A percentile compares a stretch with the other conserved stretches of the same genome.
phyloP scores from a whole-genome alignment of 176 grass and related monocot species.

The Musa troglodytarum region DNA sequence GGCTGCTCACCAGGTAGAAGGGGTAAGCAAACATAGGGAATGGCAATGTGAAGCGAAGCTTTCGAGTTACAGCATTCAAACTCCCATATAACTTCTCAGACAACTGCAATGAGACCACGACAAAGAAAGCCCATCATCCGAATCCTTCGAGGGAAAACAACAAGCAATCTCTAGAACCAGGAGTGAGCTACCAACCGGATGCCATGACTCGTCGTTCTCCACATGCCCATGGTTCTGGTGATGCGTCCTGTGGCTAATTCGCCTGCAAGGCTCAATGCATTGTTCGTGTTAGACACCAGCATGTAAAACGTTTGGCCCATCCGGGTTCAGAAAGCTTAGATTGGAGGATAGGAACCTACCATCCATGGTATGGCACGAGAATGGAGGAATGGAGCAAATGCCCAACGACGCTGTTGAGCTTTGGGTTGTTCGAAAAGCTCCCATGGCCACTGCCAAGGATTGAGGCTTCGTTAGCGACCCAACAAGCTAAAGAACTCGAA shows the following conservation, averaged over 20 bases:
- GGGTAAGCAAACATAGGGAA: conserved; percentile 69
- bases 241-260: conserved; percentile 14
- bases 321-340: not conserved
- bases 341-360: not conserved
- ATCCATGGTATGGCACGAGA: conserved; percentile 4
- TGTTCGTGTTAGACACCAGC: no score
- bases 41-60: conserved; percentile 48
- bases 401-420: not conserved
- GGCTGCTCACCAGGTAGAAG: conserved; percentile 46
- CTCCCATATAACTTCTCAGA: conserved; percentile 47
- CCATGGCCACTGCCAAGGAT: not conserved
- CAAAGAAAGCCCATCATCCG: not conserved
- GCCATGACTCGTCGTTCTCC: conserved; percentile 13
- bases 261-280: not conserved
- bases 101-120: conserved; percentile 29
- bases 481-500: not conserved
- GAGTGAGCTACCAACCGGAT: not conserved
- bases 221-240: conserved; percentile 14
- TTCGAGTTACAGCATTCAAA: conserved; percentile 35
- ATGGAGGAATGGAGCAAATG: conserved; percentile 10
- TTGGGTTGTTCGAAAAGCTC: not conserved
- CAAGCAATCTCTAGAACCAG: not conserved
- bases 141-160: not conserved
- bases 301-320: not conserved
- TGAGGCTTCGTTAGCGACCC: not conserved